Conservation (phyloP, 164 flowering plant species). For the Vitis riparia region DNA sequence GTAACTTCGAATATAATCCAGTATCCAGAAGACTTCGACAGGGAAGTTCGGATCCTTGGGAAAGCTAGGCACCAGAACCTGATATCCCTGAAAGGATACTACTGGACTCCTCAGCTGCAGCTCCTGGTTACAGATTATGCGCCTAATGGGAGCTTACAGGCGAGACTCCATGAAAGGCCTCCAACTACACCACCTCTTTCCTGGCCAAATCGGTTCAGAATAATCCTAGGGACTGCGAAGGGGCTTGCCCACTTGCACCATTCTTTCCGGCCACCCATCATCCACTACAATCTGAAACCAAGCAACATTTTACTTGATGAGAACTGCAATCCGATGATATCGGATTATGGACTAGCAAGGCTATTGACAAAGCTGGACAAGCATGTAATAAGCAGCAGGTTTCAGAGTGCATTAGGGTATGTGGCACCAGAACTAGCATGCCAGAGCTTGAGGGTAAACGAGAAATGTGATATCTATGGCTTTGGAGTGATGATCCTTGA, state of each 20-base stretch:
- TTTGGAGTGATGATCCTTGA: conserved; percentile 83
- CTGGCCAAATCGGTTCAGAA: conserved; percentile 73
- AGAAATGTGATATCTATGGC: conserved; percentile 85
- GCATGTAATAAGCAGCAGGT: conserved; percentile 61
- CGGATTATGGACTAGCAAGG: conserved; percentile 86
- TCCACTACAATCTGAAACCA: conserved; percentile 85
- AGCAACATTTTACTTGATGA: conserved; percentile 88
- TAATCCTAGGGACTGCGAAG: conserved; percentile 76
- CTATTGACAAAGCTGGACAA: conserved; percentile 69
- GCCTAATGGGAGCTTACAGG: conserved; percentile 71
- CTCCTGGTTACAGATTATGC: conserved; percentile 77
- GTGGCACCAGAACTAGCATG: conserved; percentile 94
- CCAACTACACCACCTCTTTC: conserved; percentile 58
- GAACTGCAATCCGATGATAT: conserved; percentile 59
- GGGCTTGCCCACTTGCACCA: conserved; percentile 92
- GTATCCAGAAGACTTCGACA: conserved; percentile 77
- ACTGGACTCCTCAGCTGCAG: conserved; percentile 67
- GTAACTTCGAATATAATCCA: conserved; percentile 56
- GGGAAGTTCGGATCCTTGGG: conserved; percentile 72
- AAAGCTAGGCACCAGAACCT: conserved; percentile 84
- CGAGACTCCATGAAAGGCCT: conserved; percentile 58
- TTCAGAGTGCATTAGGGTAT: conserved; percentile 80
- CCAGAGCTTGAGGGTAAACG: conserved; percentile 81
- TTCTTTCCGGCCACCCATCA: conserved; percentile 68
- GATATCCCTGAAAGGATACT: conserved; percentile 44